These are phyloP conservation scores for Bimuria novae-zelandiae DNA, from an alignment of 2,329 filamentous ascomycete genomes.

Conservation along the genomic window DNA sequence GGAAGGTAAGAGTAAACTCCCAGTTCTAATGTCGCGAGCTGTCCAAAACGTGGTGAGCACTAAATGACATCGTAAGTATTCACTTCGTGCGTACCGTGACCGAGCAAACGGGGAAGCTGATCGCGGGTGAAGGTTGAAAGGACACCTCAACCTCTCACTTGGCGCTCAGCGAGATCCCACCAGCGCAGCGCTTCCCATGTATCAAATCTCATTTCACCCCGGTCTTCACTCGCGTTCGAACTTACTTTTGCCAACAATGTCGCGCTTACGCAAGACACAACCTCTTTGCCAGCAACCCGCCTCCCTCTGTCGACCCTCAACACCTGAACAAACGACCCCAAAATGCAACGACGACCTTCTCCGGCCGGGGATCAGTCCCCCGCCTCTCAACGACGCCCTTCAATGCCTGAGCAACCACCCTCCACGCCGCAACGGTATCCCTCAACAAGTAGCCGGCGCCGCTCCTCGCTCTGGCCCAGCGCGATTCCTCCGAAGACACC, in stretches of 20 bases:
- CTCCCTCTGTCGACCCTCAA: too few species aligned
- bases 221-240: neutral
- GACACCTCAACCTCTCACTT: too few species aligned
- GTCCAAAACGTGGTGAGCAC: too few species aligned
- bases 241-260: neutral
- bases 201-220: too few species aligned
- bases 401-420: neutral
- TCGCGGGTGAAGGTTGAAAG: too few species aligned
- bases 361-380: neutral
- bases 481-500: neutral
- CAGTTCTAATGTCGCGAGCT: too few species aligned
- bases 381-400: neutral
- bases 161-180: neutral
- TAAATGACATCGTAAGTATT: too few species aligned
- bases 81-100: too few species aligned
- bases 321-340: too few species aligned
- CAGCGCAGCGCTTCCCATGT: neutral
- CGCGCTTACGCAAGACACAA: neutral
- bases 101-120: too few species aligned
- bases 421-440: neutral
- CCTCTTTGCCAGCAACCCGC: neutral
- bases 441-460: neutral
- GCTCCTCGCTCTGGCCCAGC: neutral
- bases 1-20: too few species aligned
- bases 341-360: neutral